Evolutionary conservation across 495 filamentous ascomycete genomes (phyloP), one percentile per base, ranked within the genome.

Genomic region (Podospora fimiseda): DNA sequence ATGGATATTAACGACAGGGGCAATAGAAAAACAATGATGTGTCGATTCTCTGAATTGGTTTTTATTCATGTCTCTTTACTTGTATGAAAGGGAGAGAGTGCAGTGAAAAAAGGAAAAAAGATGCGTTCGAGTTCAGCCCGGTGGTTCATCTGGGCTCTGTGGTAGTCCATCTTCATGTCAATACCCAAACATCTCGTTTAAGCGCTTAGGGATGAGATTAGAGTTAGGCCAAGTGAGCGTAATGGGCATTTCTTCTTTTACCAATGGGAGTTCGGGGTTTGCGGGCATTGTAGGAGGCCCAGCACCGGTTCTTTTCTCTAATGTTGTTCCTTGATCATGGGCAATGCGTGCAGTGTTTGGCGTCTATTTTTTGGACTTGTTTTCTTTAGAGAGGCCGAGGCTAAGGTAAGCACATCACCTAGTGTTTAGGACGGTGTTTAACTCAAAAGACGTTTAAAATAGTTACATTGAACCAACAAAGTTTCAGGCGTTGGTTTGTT

Each of bases 211-310:
- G 36, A 15, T 16, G 37, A 30, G 45, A 50, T 37, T 21, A 36
- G 9, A 18, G 24, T 21, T 44, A 50, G 45, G 50, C 44, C 40
- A 48, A 39, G 21, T 20, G 48, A 42, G 50, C 43, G 33, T n/a
- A 53, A 41, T 30, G 19, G 22, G 40, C 22, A 42, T 39, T 42
- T 53, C 39, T 14, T 47, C 18, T n/a, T 15, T 16, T 14, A 9
- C 16, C 39, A n/a, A 14, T 41, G n/a, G n/a, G n/a, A n/a, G n/a
- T n/a, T n/a, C n/a, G n/a, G n/a, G n/a, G n/a, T n/a, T n/a, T n/a
- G n/a, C n/a, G n/a, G n/a, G n/a, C n/a, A n/a, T n/a, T n/a, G n/a
- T n/a, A n/a, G n/a, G n/a, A n/a, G n/a, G n/a, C n/a, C n/a, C n/a
- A n/a, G n/a, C n/a, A n/a, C n/a, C n/a, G n/a, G n/a, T n/a, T n/a